phyloP scores from a whole-genome alignment of 225 moss, liverwort and hornwort genomes.

The Sphagnum tenellum region DNA sequence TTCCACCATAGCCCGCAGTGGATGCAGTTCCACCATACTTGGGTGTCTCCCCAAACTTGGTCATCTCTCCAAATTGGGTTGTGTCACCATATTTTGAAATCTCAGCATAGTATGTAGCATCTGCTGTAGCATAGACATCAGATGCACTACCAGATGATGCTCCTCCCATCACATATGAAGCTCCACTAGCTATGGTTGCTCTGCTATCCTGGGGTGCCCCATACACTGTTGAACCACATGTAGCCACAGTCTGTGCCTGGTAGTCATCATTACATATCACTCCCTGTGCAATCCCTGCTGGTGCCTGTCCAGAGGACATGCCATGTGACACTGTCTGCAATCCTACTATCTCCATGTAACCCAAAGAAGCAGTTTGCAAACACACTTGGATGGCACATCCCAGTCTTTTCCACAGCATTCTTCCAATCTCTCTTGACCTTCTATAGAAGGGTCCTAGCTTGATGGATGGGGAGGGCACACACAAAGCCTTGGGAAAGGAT shows the following conservation, averaged over 20 bases:
- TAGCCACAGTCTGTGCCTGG: constrained; percentile 69
- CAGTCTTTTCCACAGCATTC: no score
- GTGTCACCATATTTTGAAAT: constrained; percentile 84
- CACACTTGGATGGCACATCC: no score
- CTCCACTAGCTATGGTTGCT: constrained; percentile 71
- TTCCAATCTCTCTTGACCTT: no score
- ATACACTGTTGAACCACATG: constrained; percentile 80
- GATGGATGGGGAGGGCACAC: no score
- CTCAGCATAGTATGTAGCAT: constrained; percentile 46
- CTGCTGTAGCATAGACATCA: constrained; percentile 82
- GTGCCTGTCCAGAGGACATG: constrained; percentile 25
- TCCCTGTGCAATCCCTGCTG: constrained; percentile 64
- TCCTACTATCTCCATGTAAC: no score
- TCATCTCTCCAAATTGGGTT: constrained; percentile 46
- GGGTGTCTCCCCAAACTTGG: constrained; percentile 70
- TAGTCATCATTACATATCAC: constrained; percentile 64
- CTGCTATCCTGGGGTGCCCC: constrained; percentile 76
- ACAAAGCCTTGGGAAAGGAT: no score
- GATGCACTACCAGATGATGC: constrained; percentile 79
- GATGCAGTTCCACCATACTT: constrained; percentile 86
- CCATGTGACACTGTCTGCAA: not conserved
- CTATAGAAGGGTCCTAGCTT: no score
- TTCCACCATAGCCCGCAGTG: constrained; percentile 82
- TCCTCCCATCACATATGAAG: constrained; percentile 83
- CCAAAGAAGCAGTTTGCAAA: no score